Evolutionary conservation across 2,329 filamentous ascomycete species (phyloP), one percentile per base, ranked within the genome.

Genomic region (Diaporthe ilicicola): DNA sequence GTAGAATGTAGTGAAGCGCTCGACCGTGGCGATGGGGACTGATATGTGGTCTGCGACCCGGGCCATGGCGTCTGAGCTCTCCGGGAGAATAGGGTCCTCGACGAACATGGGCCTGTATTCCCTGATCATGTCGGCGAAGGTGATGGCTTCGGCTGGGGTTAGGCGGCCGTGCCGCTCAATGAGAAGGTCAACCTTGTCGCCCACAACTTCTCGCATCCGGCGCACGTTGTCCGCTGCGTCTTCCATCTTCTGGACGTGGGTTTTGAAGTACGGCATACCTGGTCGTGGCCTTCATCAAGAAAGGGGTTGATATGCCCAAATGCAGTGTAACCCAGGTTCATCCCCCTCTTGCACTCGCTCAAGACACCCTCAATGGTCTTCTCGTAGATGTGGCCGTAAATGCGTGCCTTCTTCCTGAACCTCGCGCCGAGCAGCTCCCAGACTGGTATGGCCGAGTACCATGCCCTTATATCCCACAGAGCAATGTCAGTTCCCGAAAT

Each of bases 211-310:
- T 24, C 54, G 54, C 54, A 56, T 56, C 54, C 22, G 24, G 54
- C 54, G 54, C n/a, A 56, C 54, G 34, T 42, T 42, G 34, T 56
- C 54, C 15, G 54, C 54, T 15, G 54, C 54, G 34, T 56, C 54
- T 42, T 56, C n/a, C 54, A 56, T 56, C 34, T 56, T 56, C 54
- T 56, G 54, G 13, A 56, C 34, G 24, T 56, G 54, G 3, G 54
- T 39, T 10, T 56, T 56, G 54, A 56, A 56, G 54, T 56, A n/a
- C n/a, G n/a, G n/a, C n/a, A 56, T 15, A 56, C 54, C 34, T 56
- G 54, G 34, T 42, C 54, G 22, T 56, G 54, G 34, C 54, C 54
- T 7, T 56, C 54, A 7, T 56, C 54, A 10, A 56, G 54, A 10
- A 56, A 56, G 22, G 54, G 54, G 8, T 56, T 56, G 22, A 56